A percentile compares a stretch with the other conserved stretches of the same genome.
These are phyloP conservation scores for Trichophyton schoenleinii DNA, from an alignment of 2,329 filamentous ascomycete genomes.

Conservation along the genomic window DNA sequence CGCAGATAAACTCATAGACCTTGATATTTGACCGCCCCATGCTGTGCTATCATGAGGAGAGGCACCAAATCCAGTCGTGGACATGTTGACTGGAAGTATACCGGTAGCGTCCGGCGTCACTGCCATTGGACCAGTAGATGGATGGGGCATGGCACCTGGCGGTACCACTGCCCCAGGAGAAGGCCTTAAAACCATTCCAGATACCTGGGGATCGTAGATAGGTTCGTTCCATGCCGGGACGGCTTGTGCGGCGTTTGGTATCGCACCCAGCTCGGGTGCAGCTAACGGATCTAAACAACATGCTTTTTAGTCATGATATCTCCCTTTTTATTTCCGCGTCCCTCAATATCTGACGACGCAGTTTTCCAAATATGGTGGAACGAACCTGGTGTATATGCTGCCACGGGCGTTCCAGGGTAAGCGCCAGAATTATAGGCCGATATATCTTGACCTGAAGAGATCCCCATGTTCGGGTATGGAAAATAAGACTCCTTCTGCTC, in stretches of 20 bases:
- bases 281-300: constrained; percentile 19
- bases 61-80: not conserved
- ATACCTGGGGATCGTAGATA: constrained; percentile 26
- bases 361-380: constrained; percentile 7
- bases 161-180: constrained; percentile 4
- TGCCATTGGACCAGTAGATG: constrained; percentile 5
- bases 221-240: constrained; percentile 24
- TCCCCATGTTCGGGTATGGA: constrained; percentile 24
- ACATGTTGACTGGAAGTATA: constrained; percentile 5
- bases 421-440: constrained; percentile 21
- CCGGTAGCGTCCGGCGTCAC: constrained; percentile 2
- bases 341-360: not conserved
- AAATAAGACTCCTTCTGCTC: constrained; percentile 28
- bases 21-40: constrained; percentile 1
- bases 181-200: constrained; percentile 10
- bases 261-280: constrained; percentile 21
- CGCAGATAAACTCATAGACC: constrained; percentile 2
- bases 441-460: constrained; percentile 25
- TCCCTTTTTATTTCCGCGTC: not conserved
- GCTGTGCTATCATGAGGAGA: not conserved
- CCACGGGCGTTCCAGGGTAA: constrained; percentile 24
- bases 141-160: constrained; percentile 5
- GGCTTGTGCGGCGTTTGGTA: constrained; percentile 22
- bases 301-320: constrained; percentile 9
- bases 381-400: constrained; percentile 27